Evolutionary conservation across 2,329 filamentous ascomycete genomes (phyloP).

Genomic region (Parasarocladium wereldwijsianum): DNA sequence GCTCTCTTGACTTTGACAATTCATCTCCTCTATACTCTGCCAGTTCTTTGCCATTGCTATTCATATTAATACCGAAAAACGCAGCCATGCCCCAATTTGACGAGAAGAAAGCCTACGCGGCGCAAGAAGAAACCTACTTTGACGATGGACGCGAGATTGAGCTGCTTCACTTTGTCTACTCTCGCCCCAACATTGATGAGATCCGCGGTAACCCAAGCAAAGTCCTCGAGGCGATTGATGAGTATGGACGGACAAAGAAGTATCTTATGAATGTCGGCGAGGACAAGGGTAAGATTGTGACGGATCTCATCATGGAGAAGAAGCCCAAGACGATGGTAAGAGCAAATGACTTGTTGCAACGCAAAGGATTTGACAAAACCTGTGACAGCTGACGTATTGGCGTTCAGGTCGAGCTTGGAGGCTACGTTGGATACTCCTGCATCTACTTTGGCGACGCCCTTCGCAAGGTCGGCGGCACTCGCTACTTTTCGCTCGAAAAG

Average conservation of each 20-base stretch:
- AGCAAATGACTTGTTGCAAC: background rate
- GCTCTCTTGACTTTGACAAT: too few relatives aligned
- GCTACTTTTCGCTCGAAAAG: constrained; percentile 58
- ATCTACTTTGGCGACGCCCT: constrained; percentile 59
- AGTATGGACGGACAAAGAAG: constrained; percentile 43
- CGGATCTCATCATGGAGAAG: constrained; percentile 48
- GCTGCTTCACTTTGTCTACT: constrained; percentile 55
- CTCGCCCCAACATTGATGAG: constrained; percentile 42
- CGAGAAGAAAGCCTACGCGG: constrained; percentile 22
- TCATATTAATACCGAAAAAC: background rate
- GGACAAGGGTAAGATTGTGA: constrained; percentile 58
- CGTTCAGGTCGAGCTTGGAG: constrained; percentile 58
- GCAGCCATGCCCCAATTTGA: constrained; percentile 14
- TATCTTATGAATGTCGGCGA: constrained; percentile 72
- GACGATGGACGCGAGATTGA: constrained; percentile 64
- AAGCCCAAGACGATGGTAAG: constrained; percentile 52
- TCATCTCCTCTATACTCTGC: too few relatives aligned
- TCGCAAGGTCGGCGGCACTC: constrained; percentile 44
- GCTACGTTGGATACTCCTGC: constrained; percentile 71
- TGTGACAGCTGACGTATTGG: too few relatives aligned
- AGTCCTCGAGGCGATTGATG: constrained; percentile 56
- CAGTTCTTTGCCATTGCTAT: too few relatives aligned
- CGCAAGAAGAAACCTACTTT: constrained; percentile 26
- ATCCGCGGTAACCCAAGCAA: constrained; percentile 48
- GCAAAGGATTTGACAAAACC: too few relatives aligned